Evolutionary conservation across 345 rosid genomes (phyloP).

Genomic region (Noccaea caerulescens): DNA sequence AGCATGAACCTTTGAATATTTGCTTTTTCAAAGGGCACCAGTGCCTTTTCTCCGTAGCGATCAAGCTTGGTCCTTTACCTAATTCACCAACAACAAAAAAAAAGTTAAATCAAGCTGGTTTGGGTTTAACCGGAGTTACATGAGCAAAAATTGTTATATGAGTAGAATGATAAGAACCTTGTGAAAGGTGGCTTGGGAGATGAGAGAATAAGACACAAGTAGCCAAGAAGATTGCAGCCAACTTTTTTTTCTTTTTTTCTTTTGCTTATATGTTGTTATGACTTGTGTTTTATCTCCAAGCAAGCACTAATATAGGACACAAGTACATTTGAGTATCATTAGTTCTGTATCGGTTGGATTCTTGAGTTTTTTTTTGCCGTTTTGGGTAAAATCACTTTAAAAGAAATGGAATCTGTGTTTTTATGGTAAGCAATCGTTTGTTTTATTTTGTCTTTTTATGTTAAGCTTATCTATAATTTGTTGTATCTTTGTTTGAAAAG

Average conservation of each 20-base stretch:
- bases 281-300: not conserved
- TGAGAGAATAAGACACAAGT: constrained; percentile 31
- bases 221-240: constrained; percentile 29
- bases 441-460: not conserved
- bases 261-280: not conserved
- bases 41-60: constrained; percentile 11
- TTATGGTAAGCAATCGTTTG: not conserved
- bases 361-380: not conserved
- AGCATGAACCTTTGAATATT: constrained; percentile 28
- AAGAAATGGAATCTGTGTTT: not conserved
- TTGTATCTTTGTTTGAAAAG: not conserved
- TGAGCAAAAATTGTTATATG: not conserved
- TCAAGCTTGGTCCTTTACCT: constrained; percentile 17
- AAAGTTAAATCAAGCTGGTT: constrained; percentile 1
- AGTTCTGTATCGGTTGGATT: not conserved
- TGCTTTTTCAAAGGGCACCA: constrained; percentile 28
- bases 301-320: not conserved
- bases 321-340: not conserved
- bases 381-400: not conserved
- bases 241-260: not conserved
- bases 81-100: constrained; percentile 6
- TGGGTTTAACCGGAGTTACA: not conserved
- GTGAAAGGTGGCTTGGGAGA: constrained; percentile 25
- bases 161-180: constrained; percentile 9
- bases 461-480: not conserved